phyloP scores from a whole-genome alignment of 2,329 filamentous ascomycete species.

The Dryadomyces quercus-mongolicae region DNA sequence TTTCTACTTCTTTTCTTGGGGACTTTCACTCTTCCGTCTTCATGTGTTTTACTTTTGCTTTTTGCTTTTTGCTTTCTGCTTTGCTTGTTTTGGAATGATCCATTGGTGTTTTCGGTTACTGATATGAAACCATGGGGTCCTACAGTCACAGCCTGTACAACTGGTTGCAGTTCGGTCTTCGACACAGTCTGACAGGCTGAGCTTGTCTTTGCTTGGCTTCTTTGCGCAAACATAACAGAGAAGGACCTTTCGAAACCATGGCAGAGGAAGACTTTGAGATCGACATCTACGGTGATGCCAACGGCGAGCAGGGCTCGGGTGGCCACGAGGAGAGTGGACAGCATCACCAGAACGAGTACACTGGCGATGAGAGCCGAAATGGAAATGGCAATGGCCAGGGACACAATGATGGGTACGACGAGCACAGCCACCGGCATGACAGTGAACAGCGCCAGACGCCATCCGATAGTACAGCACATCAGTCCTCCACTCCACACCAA shows the following conservation, averaged over 20 bases:
- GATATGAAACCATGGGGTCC: constrained; percentile 10
- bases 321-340: constrained; percentile 16
- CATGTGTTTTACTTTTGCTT: constrained; percentile 5
- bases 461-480: constrained; percentile 13
- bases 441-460: neutral
- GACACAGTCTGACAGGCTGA: constrained; percentile 7
- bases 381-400: constrained; percentile 25
- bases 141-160: constrained; percentile 13
- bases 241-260: constrained; percentile 31
- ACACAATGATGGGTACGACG: constrained; percentile 15
- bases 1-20: constrained; percentile 10
- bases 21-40: constrained; percentile 6
- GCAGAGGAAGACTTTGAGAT: constrained; percentile 62
- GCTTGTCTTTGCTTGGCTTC: neutral
- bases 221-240: neutral
- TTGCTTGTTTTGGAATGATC: constrained; percentile 8
- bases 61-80: constrained; percentile 11
- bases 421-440: constrained; percentile 12
- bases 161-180: constrained; percentile 8
- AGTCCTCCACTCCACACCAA: constrained; percentile 30
- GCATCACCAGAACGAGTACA: constrained; percentile 10
- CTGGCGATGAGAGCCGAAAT: constrained; percentile 23
- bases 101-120: constrained; percentile 11
- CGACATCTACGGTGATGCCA: constrained; percentile 56
- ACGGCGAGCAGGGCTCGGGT: constrained; percentile 28